Conservation (phyloP, 2,329 filamentous ascomycete genomes). For the Xylariaceae sp. region DNA sequence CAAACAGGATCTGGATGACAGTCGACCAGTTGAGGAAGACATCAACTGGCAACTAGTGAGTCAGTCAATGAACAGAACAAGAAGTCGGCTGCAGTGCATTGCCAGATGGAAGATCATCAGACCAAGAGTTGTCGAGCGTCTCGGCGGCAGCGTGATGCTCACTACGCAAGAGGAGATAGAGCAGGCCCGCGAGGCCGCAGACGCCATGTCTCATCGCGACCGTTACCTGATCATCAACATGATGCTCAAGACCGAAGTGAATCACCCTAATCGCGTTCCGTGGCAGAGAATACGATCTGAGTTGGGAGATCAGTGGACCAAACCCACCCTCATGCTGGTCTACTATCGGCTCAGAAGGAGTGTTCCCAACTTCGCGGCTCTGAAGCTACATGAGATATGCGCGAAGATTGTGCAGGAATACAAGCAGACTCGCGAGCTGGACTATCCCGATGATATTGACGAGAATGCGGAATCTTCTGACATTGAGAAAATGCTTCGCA, state of each 20-base stretch:
- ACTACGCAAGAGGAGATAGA: slow-evolving; percentile 24
- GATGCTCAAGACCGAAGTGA: slow-evolving; percentile 22
- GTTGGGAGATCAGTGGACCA: slow-evolving; percentile 20
- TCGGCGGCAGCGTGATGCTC: slow-evolving; percentile 23
- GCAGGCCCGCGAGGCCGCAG: slow-evolving; percentile 28
- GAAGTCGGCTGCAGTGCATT: slow-evolving; percentile 62
- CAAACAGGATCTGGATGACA: slow-evolving; percentile 29
- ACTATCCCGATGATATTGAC: slow-evolving; percentile 22
- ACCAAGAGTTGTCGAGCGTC: slow-evolving; percentile 19
- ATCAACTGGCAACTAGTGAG: slow-evolving; percentile 64
- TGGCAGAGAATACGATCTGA: slow-evolving; percentile 27
- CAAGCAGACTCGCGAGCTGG: slow-evolving; percentile 21
- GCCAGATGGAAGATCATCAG: slow-evolving; percentile 58
- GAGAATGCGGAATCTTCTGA: slow-evolving; percentile 24
- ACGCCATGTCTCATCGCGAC: slow-evolving; percentile 25
- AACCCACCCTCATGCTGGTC: slow-evolving; percentile 28
- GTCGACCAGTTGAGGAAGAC: slow-evolving; percentile 44
- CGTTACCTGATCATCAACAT: slow-evolving; percentile 26
- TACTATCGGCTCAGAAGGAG: slow-evolving; percentile 28
- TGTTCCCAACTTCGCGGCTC: slow-evolving; percentile 22
- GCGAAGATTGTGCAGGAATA: slow-evolving; percentile 22
- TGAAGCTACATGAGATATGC: slow-evolving; percentile 25
- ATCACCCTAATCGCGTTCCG: slow-evolving; percentile 29
- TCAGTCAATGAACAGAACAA: slow-evolving; percentile 53
- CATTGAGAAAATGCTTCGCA: slow-evolving; percentile 25